Conservation (phyloP, 257 asterid species). For the Przewalskia tangutica region DNA sequence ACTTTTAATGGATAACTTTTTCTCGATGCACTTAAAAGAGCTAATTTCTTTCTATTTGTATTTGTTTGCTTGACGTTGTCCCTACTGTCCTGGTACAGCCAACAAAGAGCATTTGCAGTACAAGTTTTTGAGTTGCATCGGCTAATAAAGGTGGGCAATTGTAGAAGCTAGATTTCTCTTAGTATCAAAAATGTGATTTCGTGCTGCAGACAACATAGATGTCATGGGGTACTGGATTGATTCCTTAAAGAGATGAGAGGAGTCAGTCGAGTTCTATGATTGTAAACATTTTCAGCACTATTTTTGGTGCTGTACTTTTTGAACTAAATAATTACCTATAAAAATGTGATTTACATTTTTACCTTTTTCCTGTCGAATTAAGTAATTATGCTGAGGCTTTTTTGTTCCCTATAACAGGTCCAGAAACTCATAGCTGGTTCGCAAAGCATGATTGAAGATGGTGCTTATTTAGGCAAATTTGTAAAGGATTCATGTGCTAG, state of each 20-base stretch:
- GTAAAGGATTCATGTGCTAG: slow-evolving; percentile 26
- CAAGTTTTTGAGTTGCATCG: slow-evolving; percentile 15
- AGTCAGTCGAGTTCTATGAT: not conserved
- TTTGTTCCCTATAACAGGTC: slow-evolving; percentile 32
- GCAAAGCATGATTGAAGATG: slow-evolving; percentile 46
- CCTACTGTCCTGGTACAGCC: not conserved
- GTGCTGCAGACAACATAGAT: not conserved
- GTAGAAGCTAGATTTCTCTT: not conserved
- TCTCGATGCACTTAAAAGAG: not conserved
- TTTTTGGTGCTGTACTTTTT: not conserved
- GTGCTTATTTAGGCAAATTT: slow-evolving; percentile 28
- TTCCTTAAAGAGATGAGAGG: not conserved
- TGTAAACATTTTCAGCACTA: not conserved
- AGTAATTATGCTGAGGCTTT: not conserved
- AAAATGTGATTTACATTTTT: not conserved
- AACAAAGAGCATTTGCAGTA: slow-evolving; percentile 6
- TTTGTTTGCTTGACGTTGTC: not conserved
- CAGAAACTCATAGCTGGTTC: slow-evolving; percentile 61
- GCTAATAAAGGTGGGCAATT: slow-evolving; percentile 4
- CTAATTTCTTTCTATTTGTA: not conserved
- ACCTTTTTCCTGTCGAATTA: not conserved
- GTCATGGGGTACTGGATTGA: not conserved
- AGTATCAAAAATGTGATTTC: not conserved
- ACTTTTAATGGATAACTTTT: not conserved
- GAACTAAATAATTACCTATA: not conserved